Percentiles rank a stretch among this genome's conserved stretches.
Evolutionary conservation across 2,329 filamentous ascomycete species (phyloP).

Genomic region (Taxawa tesnikishii): DNA sequence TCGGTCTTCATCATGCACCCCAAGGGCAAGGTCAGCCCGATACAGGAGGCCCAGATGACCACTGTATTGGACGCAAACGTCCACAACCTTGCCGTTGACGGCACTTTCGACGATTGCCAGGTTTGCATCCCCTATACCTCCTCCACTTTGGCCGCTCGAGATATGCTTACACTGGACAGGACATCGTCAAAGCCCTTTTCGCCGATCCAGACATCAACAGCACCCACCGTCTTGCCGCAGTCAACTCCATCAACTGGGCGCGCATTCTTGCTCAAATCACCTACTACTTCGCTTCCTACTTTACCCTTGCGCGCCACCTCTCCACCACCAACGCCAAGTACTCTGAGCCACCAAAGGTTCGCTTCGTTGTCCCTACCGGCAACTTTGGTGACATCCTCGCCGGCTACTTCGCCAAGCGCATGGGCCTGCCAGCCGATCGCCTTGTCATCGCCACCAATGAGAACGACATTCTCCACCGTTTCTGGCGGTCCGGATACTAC

Average conservation of each 20-base stretch:
- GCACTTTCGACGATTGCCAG: slow-evolving; percentile 94
- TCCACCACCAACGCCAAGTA: slow-evolving; percentile 39
- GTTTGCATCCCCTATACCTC: slow-evolving; percentile 25
- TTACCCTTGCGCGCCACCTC: slow-evolving; percentile 54
- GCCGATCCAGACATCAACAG: slow-evolving; percentile 74
- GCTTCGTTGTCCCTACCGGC: slow-evolving; percentile 84
- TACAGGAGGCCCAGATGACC: slow-evolving; percentile 96
- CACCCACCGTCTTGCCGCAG: slow-evolving; percentile 72
- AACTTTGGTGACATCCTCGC: slow-evolving; percentile 95
- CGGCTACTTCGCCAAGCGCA: slow-evolving; percentile 81
- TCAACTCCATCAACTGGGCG: slow-evolving; percentile 96
- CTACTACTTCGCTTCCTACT: slow-evolving; percentile 96
- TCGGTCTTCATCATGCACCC: slow-evolving; percentile 92
- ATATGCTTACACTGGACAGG: slow-evolving; percentile 30
- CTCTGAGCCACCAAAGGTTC: slow-evolving; percentile 45
- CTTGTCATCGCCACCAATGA: slow-evolving; percentile 91
- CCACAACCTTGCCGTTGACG: slow-evolving; percentile 79
- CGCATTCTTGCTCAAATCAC: slow-evolving; percentile 92
- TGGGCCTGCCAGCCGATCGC: slow-evolving; percentile 81
- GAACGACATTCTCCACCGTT: slow-evolving; percentile 92
- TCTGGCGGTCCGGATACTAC: slow-evolving; percentile 83
- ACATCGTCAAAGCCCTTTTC: slow-evolving; percentile 90
- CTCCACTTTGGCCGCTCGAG: too few species aligned
- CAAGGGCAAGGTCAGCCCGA: slow-evolving; percentile 77
- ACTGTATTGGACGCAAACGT: slow-evolving; percentile 84